These are phyloP conservation scores for Apiospora rasikravindrae DNA, from an alignment of 2,329 filamentous ascomycete genomes.

Conservation along the genomic window DNA sequence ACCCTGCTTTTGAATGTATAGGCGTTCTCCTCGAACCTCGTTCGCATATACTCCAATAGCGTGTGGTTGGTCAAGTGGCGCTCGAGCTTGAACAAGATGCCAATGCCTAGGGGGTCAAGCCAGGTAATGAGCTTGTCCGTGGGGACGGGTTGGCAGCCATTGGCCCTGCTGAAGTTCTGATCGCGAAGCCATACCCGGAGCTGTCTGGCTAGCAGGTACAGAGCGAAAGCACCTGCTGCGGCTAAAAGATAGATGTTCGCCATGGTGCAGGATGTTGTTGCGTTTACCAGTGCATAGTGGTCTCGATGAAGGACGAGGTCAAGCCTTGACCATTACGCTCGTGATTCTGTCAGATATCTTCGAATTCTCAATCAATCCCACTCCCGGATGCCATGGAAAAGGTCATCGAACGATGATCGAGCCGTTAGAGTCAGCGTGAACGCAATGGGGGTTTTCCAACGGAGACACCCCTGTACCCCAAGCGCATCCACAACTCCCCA, in stretches of 20 bases:
- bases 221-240: neutral
- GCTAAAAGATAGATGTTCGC: neutral
- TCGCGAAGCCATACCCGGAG: neutral
- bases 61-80: conserved; percentile 25
- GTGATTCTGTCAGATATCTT: neutral
- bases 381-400: neutral
- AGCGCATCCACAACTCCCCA: neutral
- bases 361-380: neutral
- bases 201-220: neutral
- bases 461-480: neutral
- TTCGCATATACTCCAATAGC: conserved; percentile 28
- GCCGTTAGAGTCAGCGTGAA: neutral
- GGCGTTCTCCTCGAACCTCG: conserved; percentile 25
- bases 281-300: neutral
- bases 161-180: neutral
- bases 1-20: conserved; percentile 32
- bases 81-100: conserved; percentile 32
- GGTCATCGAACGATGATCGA: neutral
- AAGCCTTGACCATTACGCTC: neutral
- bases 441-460: neutral
- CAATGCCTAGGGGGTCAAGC: conserved; percentile 31
- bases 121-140: conserved; percentile 19
- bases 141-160: neutral
- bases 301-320: neutral
- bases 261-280: neutral